Evolutionary conservation across 345 rosid genomes (phyloP), one percentile per base, ranked within the genome.

Genomic region (Leavenworthia alabamica): DNA sequence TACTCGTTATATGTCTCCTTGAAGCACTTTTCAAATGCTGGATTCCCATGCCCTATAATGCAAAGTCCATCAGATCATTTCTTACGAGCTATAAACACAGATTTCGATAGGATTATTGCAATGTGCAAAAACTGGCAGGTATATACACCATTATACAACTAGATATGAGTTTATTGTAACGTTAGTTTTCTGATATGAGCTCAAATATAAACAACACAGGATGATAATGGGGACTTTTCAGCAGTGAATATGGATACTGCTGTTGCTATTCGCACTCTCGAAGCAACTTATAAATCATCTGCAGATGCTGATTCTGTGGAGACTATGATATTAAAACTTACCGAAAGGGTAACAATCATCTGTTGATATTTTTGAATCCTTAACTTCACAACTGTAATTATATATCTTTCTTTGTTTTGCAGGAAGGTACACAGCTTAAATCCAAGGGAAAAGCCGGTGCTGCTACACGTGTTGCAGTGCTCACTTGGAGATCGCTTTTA

Each of bases 61-160:
- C 99, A 94, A 90, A 94, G 99, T 73, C 99, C 99, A 56, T 89
- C 99, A 0, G 99, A 94, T 82, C 99, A 94, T 75, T 90, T 94
- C 56, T 77, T 94, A 66, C 92, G 99, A 33, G 97, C 97, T 11
- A 88, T 94, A 72, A 94, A 94, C 82, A 90, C 97, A 2, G 99
- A 94, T 68, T 94, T 94, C 29, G 99, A 94, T 79, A 83, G 97
- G 79, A 90, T 94, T 56, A 94, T 94, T 72, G 96, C 89, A 20
- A 90, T 90, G 97, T 90, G 99, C 85, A 94, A 94, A 79, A 89
- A 79, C 66, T 94, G 93, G 93, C 97, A 89, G 98, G 98, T 91
- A 83, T 5, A 24, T 27, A 13, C 32, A 35, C 16, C 50, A 60
- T 36, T 12, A 5, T 13, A 35, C 19, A 55, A 8, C 6, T 59